Evolutionary conservation across 208 protist species (phyloP).

Genomic region (Tritrichomonas musculus): DNA sequence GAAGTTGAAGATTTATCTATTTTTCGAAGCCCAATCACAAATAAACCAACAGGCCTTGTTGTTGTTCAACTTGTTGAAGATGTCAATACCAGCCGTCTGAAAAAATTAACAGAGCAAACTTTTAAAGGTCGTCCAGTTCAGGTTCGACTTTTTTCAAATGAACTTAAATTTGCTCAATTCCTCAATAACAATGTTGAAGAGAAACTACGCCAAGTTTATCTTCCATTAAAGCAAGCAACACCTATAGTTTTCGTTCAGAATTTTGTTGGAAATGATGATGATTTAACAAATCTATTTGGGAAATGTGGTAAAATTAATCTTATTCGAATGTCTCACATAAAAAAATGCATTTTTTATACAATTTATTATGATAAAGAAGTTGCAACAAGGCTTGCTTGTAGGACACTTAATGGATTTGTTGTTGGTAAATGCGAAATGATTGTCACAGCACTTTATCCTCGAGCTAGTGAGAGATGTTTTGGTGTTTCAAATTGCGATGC

Average conservation of each 20-base stretch:
- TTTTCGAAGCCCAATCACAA: not conserved
- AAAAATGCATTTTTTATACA: not conserved
- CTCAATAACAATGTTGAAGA: not conserved
- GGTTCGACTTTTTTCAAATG: not conserved
- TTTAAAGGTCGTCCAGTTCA: not conserved
- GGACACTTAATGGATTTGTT: not conserved
- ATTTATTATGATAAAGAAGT: not conserved
- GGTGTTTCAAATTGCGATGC: not conserved
- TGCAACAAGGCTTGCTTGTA: not conserved
- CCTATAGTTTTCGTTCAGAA: not conserved
- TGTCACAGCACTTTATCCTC: not conserved
- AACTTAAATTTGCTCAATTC: not conserved
- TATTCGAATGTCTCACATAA: not conserved
- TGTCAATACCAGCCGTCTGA: not conserved
- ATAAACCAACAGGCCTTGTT: not conserved
- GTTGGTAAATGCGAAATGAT: not conserved
- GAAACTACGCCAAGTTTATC: not conserved
- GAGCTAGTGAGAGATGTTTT: not conserved
- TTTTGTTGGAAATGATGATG: not conserved
- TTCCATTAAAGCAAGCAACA: not conserved
- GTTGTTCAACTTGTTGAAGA: not conserved
- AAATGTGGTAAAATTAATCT: not conserved
- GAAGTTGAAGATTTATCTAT: not conserved
- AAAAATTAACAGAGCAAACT: not conserved
- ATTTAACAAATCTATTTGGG: not conserved